A percentile compares a stretch with the other conserved stretches of the same genome.
These are phyloP conservation scores for Sanghuangporus baumii DNA, from an alignment of 1,284 basidiomycete genomes.

Conservation along the genomic window DNA sequence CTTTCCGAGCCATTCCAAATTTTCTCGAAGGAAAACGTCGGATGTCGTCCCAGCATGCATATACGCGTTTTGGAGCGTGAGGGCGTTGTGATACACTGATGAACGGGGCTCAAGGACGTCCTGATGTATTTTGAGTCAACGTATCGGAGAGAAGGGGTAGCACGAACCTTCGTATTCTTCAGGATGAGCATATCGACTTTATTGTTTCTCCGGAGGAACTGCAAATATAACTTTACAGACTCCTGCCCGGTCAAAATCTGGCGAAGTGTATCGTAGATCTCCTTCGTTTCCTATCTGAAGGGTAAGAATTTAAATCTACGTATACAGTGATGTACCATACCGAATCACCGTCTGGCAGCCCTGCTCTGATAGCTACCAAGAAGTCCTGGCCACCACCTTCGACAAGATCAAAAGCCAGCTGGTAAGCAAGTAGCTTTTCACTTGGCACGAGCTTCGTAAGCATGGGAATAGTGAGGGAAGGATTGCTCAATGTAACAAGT, in stretches of 20 bases:
- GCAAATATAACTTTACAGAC: slow-evolving; percentile 86
- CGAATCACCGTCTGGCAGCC: slow-evolving; percentile 59
- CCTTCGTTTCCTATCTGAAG: slow-evolving; percentile 47
- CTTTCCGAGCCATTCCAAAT: slow-evolving; percentile 90
- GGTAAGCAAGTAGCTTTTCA: slow-evolving; percentile 78
- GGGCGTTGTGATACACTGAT: slow-evolving; percentile 93
- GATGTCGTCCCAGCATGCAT: slow-evolving; percentile 95
- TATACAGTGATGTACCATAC: slow-evolving; percentile 29
- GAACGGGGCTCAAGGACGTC: slow-evolving; percentile 90
- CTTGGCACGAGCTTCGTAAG: slow-evolving; percentile 66
- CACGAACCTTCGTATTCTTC: slow-evolving; percentile 79
- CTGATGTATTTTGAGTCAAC: slow-evolving; percentile 34
- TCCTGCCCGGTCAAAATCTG: slow-evolving; percentile 85
- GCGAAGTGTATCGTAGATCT: slow-evolving; percentile 65
- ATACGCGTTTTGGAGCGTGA: slow-evolving; percentile 93
- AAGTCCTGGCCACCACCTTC: slow-evolving; percentile 93
- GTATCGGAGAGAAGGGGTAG: neutral
- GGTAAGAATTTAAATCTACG: slow-evolving; percentile 16
- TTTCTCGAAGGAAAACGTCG: slow-evolving; percentile 87
- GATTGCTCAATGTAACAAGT: slow-evolving; percentile 80
- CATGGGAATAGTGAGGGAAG: slow-evolving; percentile 67
- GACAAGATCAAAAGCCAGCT: slow-evolving; percentile 90
- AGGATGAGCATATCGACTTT: slow-evolving; percentile 87
- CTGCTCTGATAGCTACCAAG: slow-evolving; percentile 64
- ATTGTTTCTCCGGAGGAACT: slow-evolving; percentile 92